These are phyloP conservation scores for Malassezia nana DNA, from an alignment of 1,284 basidiomycete species.

Conservation along the genomic window DNA sequence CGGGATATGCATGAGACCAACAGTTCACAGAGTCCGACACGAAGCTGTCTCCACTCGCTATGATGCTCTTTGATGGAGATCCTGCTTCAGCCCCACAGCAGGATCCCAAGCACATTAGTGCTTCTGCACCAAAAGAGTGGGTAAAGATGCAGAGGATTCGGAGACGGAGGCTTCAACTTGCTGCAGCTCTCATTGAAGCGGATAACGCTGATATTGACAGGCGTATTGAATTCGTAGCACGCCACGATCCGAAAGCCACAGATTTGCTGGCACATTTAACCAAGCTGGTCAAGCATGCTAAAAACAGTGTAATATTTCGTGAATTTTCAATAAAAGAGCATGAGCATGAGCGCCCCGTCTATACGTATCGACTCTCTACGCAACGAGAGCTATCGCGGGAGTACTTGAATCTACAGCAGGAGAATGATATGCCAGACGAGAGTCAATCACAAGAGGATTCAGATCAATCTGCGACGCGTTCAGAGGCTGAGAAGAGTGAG, in stretches of 20 bases:
- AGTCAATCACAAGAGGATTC: background rate
- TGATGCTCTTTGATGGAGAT: background rate
- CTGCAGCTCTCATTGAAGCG: conserved; percentile 44
- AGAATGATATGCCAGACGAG: background rate
- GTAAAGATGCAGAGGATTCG: background rate
- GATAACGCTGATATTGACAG: conserved; percentile 39
- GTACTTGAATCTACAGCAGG: conserved; percentile 2
- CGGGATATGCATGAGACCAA: background rate
- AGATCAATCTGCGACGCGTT: background rate
- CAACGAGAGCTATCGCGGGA: conserved; percentile 7
- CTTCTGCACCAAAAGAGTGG: background rate
- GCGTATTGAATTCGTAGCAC: conserved; percentile 21
- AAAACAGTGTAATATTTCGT: conserved; percentile 10
- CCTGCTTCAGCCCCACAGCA: background rate
- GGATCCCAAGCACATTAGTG: background rate
- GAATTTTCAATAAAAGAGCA: background rate
- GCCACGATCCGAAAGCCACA: background rate
- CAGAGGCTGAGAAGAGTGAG: background rate
- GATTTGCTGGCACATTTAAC: background rate
- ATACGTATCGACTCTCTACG: conserved; percentile 4
- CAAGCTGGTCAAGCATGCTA: background rate
- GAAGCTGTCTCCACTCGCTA: background rate
- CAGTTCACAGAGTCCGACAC: background rate
- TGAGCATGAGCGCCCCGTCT: conserved; percentile 4
- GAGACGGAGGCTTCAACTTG: conserved; percentile 25